phyloP scores from a whole-genome alignment of 768 basidiomycete genomes.

The Pleurotus djamor region DNA sequence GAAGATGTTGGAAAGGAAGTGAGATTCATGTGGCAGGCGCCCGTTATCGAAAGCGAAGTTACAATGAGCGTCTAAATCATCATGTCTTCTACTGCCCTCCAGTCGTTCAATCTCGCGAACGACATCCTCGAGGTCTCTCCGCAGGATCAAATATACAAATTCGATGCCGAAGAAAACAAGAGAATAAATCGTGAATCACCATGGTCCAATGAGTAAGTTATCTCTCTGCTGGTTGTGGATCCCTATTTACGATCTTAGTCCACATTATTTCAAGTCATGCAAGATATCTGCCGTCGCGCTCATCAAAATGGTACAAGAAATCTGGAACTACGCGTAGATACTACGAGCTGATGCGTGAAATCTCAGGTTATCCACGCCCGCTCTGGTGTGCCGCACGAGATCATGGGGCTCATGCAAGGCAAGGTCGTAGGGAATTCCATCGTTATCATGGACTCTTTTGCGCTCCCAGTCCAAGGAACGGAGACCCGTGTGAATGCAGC shows the following conservation, averaged over 20 bases:
- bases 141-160: constrained; percentile 80
- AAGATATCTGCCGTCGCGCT: constrained; percentile 95
- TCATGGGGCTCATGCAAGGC: constrained; percentile 99
- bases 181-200: constrained; percentile 67
- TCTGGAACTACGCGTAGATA: not conserved
- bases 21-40: no score
- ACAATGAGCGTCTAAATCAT: no score
- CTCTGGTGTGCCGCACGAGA: constrained; percentile 96
- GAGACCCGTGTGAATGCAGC: constrained; percentile 98
- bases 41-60: no score
- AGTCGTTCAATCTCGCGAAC: constrained; percentile 73
- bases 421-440: constrained; percentile 80
- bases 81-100: constrained; percentile 56
- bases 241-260: constrained; percentile 35
- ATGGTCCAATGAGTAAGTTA: constrained; percentile 82
- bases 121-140: constrained; percentile 67
- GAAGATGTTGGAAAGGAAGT: no score
- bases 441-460: constrained; percentile 95
- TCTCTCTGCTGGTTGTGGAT: constrained; percentile 3
- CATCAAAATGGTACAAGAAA: constrained; percentile 79
- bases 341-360: constrained; percentile 1
- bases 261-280: constrained; percentile 83
- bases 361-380: constrained; percentile 94
- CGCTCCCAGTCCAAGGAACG: constrained; percentile 95
- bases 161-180: constrained; percentile 66